These are phyloP conservation scores for Galeopsis tetrahit DNA, from an alignment of 257 asterid genomes.

Conservation along the genomic window DNA sequence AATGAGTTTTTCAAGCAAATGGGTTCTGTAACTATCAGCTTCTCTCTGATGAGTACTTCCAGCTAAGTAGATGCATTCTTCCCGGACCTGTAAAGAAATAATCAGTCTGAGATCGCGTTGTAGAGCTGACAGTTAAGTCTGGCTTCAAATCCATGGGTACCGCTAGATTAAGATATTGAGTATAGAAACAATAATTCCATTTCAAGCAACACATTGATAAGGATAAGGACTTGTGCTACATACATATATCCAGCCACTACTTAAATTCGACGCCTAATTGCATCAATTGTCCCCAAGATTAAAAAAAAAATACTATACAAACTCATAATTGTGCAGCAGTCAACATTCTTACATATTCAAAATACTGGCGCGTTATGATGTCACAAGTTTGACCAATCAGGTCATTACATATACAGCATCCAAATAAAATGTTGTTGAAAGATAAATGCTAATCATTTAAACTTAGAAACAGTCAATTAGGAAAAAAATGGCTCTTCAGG, in stretches of 20 bases:
- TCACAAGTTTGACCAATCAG: not conserved
- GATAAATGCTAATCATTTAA: not conserved
- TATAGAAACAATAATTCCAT: not conserved
- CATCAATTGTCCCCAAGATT: not conserved
- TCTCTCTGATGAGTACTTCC: slow-evolving; percentile 64
- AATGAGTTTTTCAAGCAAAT: slow-evolving; percentile 63
- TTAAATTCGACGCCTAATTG: not conserved
- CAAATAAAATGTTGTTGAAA: not conserved
- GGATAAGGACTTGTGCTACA: not conserved
- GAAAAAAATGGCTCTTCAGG: not conserved
- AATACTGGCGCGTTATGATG: not conserved
- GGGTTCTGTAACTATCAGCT: slow-evolving; percentile 43
- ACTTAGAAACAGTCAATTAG: not conserved
- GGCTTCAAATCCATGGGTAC: slow-evolving; percentile 3
- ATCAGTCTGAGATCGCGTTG: slow-evolving; percentile 24
- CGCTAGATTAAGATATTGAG: not conserved
- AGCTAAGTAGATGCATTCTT: slow-evolving; percentile 68
- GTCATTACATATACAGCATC: not conserved
- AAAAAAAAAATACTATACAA: not conserved
- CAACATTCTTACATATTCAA: not conserved
- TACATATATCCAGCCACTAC: not conserved
- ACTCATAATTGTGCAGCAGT: not conserved
- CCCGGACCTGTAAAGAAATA: slow-evolving; percentile 55
- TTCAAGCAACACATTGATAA: not conserved
- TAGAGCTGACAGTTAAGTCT: slow-evolving; percentile 9